These are phyloP conservation scores for Moringa oleifera DNA, from an alignment of 345 rosid genomes.

Conservation along the genomic window DNA sequence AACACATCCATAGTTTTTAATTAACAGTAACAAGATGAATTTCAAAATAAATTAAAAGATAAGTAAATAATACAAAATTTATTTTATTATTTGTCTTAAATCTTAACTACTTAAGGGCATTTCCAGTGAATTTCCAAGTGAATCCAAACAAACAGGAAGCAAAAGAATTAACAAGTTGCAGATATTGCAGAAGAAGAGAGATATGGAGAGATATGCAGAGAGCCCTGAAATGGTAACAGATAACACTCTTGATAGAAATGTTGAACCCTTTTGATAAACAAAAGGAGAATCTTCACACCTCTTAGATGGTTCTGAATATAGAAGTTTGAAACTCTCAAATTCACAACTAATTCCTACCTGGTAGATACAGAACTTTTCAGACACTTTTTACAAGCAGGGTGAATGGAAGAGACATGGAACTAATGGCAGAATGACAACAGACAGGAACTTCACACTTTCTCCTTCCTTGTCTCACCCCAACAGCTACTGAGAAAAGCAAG, in stretches of 20 bases:
- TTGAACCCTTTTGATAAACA: neutral
- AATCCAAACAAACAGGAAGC: too few relatives aligned
- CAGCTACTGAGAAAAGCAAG: constrained; percentile 20
- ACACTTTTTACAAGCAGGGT: neutral
- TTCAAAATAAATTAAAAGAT: too few relatives aligned
- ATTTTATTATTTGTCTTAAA: too few relatives aligned
- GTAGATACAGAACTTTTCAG: neutral
- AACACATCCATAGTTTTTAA: too few relatives aligned
- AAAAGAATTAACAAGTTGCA: neutral
- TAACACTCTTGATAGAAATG: neutral
- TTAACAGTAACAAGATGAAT: too few relatives aligned
- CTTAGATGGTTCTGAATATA: neutral
- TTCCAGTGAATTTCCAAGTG: too few relatives aligned
- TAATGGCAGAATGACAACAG: neutral
- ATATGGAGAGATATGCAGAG: neutral
- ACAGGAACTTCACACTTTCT: neutral
- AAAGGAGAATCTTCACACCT: neutral
- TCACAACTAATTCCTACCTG: neutral
- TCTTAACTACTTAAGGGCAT: too few relatives aligned
- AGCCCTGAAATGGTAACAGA: neutral
- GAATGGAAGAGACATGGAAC: neutral
- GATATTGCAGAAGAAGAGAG: neutral
- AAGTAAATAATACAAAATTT: too few relatives aligned
- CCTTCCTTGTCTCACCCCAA: neutral
- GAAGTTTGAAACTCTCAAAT: neutral